Evolutionary conservation across 176 grass and related monocot genomes (phyloP), one percentile per base, ranked within the genome.

Genomic region (Ensete ventricosum): DNA sequence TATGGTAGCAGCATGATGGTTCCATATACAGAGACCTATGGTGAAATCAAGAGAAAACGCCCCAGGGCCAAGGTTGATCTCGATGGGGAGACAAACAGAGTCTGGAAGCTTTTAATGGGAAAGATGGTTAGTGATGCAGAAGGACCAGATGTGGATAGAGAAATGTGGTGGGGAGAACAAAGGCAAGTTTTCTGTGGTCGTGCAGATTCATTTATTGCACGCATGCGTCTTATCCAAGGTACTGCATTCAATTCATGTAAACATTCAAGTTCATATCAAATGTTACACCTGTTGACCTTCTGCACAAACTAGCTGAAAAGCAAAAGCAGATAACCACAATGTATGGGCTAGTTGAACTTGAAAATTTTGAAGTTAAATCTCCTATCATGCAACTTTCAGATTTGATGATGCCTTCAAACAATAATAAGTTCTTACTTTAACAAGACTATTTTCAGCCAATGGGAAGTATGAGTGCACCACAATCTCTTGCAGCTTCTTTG

Each of bases 221-320:
- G 84, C 54, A 93, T 93, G 90, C 84, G 71, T 54, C 82, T 89
- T 64, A 78, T 93, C 85, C 90, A 93, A 93, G 90, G 90, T 93
- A 89, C 12, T 64, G 21, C 53, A 77, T 7, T 11, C 25, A 50
- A 9, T 17, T 6, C 34, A 43, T 43, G 34, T 43, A 43, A 43
- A 43, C 34, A 43, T 43, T 43, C 34, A 43, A 6, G 3, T 43
- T 43, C 34, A 43, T 43, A 43, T 43, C 34, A 43, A 19, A 17
- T 69, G 8, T 69, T 49, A n/a, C 26, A 49, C 26, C 6, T 27
- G 16, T 5, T 66, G 11, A 9, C 26, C 26, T 66, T 26, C 22
- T 12, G 9, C 22, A 13, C 22, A 22, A 26, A 66, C 24, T 66
- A 22, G 55, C 17, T 17, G 55, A 16, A 57, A 57, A 57, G 55